These are phyloP conservation scores for Quercus engelmannii DNA, from an alignment of 306 rosid species.

Conservation along the genomic window DNA sequence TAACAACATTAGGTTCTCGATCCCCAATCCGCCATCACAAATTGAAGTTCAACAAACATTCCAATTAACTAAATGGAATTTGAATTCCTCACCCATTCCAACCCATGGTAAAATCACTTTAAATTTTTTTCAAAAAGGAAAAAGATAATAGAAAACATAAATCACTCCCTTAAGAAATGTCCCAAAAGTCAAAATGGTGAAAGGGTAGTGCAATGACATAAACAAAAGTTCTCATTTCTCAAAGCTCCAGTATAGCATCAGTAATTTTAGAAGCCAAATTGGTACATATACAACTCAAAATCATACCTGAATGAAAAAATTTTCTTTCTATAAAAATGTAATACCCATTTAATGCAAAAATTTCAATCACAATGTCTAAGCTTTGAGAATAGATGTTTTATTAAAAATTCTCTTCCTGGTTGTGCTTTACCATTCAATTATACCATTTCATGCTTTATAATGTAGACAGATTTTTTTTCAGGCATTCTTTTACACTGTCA, in stretches of 20 bases:
- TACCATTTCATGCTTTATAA: neutral
- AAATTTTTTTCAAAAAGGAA: neutral
- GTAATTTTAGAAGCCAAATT: neutral
- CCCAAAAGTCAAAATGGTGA: conserved; percentile 7
- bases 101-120: too few relatives aligned
- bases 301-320: neutral
- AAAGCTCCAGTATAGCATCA: neutral
- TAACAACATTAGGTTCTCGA: too few relatives aligned
- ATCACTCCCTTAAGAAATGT: neutral
- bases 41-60: too few relatives aligned
- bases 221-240: neutral
- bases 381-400: neutral
- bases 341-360: neutral
- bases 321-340: neutral
- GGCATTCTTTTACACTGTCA: neutral
- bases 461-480: neutral
- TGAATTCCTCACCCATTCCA: too few relatives aligned
- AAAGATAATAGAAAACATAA: neutral
- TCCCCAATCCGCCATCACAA: too few relatives aligned
- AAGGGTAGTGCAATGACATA: neutral
- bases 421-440: neutral
- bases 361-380: neutral
- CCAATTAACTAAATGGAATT: too few relatives aligned
- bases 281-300: neutral
- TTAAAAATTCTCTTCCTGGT: neutral